Percentiles rank a stretch among this genome's conserved stretches.
Evolutionary conservation across 2,329 filamentous ascomycete genomes (phyloP).

Genomic region (Claviceps pazoutovae): DNA sequence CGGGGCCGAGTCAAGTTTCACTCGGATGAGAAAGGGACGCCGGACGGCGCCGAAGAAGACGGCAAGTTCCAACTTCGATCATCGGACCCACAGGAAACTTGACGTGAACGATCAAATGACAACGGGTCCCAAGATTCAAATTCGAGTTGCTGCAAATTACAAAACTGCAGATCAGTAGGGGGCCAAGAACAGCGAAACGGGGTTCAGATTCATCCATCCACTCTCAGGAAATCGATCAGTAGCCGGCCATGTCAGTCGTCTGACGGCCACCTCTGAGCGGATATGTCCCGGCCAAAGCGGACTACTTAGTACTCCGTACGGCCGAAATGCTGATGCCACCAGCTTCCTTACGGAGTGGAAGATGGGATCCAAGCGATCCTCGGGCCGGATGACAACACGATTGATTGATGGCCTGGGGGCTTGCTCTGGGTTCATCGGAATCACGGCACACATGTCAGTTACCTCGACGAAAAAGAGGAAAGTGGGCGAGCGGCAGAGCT

Average conservation of each 20-base stretch:
- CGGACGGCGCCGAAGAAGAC: constrained; percentile 1
- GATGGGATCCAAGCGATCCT: background rate
- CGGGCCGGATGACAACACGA: background rate
- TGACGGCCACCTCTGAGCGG: background rate
- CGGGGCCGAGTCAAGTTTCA: constrained; percentile 4
- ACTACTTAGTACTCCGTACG: no score
- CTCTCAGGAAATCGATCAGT: no score
- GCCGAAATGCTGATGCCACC: background rate
- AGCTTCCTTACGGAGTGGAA: background rate
- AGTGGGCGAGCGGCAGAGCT: background rate
- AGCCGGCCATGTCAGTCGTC: no score
- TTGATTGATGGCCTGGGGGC: background rate
- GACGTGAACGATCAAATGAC: background rate
- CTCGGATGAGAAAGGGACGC: constrained; percentile 2
- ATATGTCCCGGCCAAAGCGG: background rate
- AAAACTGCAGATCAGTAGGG: background rate
- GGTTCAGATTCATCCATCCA: background rate
- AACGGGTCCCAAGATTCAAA: background rate
- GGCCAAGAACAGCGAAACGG: background rate
- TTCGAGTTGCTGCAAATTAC: background rate
- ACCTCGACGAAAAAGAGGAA: background rate
- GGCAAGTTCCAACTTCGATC: background rate
- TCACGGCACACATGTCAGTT: background rate
- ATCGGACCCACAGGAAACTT: background rate
- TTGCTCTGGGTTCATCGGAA: background rate